phyloP scores from a whole-genome alignment of 768 basidiomycete species.

The Pisolithus sp. region DNA sequence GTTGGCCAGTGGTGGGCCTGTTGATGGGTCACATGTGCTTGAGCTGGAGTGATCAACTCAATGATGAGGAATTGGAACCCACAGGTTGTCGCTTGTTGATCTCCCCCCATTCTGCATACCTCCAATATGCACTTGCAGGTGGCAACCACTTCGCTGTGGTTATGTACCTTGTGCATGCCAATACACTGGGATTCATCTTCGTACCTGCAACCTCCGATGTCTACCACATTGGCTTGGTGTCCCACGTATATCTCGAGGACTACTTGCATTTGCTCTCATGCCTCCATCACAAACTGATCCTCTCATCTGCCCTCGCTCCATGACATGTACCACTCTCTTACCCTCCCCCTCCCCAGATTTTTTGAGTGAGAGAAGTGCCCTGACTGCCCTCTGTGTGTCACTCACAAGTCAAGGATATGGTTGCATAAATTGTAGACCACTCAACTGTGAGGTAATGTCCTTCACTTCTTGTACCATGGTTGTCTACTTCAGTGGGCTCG shows the following conservation, averaged over 20 bases:
- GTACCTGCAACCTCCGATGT: slow-evolving; percentile 21
- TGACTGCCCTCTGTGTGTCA: slow-evolving; percentile 9
- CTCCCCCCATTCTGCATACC: too few species aligned
- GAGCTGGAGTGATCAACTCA: slow-evolving; percentile 27
- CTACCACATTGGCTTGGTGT: slow-evolving; percentile 17
- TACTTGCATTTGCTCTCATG: background rate
- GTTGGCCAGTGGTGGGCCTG: slow-evolving; percentile 38
- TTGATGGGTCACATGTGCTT: slow-evolving; percentile 9
- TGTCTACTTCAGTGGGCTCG: slow-evolving; percentile 14
- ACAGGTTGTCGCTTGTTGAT: slow-evolving; percentile 31
- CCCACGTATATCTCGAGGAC: slow-evolving; percentile 4
- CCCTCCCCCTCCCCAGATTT: slow-evolving; percentile 7
- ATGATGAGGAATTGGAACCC: slow-evolving; percentile 45
- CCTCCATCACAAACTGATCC: slow-evolving; percentile 25
- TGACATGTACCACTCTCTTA: slow-evolving; percentile 10
- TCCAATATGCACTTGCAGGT: slow-evolving; percentile 4
- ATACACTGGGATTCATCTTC: slow-evolving; percentile 58
- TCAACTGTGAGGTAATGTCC: background rate
- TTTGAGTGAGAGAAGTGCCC: slow-evolving; percentile 18
- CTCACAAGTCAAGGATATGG: background rate
- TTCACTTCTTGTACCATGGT: background rate
- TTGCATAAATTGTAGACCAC: background rate
- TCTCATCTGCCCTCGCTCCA: slow-evolving; percentile 42
- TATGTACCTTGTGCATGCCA: slow-evolving; percentile 32
- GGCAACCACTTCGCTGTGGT: too few species aligned